Evolutionary conservation across 257 asterid genomes (phyloP).

Genomic region (Ehretia macrophylla): DNA sequence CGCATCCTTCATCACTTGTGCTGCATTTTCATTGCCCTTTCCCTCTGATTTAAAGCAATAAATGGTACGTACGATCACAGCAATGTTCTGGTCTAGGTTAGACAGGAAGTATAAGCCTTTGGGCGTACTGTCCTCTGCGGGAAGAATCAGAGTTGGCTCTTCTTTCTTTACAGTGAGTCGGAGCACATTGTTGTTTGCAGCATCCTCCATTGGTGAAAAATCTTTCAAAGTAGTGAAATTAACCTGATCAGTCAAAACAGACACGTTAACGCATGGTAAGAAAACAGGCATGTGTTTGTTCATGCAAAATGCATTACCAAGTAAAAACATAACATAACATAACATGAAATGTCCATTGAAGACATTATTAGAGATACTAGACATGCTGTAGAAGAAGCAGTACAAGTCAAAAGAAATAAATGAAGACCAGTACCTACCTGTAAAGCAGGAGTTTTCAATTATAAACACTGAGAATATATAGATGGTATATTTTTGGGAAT

Average conservation of each 20-base stretch:
- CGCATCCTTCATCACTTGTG: constrained; percentile 50
- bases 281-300: not conserved
- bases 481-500: constrained; percentile 2
- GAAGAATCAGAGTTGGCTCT: constrained; percentile 46
- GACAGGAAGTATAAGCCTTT: constrained; percentile 63
- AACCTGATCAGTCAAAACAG: constrained; percentile 13
- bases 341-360: not conserved
- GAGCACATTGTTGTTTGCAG: constrained; percentile 17
- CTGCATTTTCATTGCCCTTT: constrained; percentile 47
- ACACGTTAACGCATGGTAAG: too few species aligned
- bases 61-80: constrained; percentile 69
- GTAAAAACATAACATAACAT: too few species aligned
- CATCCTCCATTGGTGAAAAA: constrained; percentile 46
- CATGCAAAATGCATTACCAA: constrained; percentile 18
- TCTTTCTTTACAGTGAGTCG: constrained; percentile 56
- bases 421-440: not conserved
- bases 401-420: not conserved
- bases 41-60: constrained; percentile 70
- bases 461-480: constrained; percentile 7
- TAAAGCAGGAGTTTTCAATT: constrained; percentile 1
- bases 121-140: constrained; percentile 43
- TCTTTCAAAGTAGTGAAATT: constrained; percentile 3
- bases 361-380: not conserved
- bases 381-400: too few species aligned
- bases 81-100: constrained; percentile 83